Base-by-base conservation (phyloP, 176 grass and related monocot species). In the Alloteropsis semialata region DNA sequence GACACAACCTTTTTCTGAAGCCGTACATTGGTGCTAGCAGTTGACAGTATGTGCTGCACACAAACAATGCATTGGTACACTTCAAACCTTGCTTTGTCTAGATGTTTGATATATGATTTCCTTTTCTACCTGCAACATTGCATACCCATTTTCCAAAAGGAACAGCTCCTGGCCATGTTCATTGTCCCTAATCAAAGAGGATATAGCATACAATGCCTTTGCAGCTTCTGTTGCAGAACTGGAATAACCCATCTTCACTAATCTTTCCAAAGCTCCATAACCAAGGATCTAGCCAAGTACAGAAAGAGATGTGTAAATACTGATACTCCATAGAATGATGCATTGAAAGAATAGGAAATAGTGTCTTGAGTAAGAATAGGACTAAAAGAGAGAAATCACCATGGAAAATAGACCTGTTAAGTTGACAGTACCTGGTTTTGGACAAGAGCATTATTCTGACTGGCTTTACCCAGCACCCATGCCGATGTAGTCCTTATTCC, bases 161-260 rank as follows among this genome's bases (percentile, higher is more conserved):
- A 93, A 93, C 73, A 93, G 38, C 34, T 84, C 76, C 80, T 90
- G 91, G 48, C 87, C 91, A 84, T 69, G 67, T 37, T 87, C 84
- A 69, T 93, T 93, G 45, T 87, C 83, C 71, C 84, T 83, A 53
- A 93, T 87, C 66, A 93, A 84, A 72, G 91, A 62, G 78, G 91
- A 93, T 78, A 90, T 84, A 24, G 87, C 76, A 77, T 93, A 93
- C 45, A 89, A 68, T 73, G 91, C 84, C 57, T 89, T 93, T 65
- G 84, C 56, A 21, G 87, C 88, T 91, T 94, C 94, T 80, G 88
- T 83, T 53, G 65, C 49, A 46, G 84, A 92, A 84, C 53, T 94
- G 16, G 94, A 94, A 81, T 90, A 75, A 18, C 93, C 92, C 94
- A 97, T 94, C 75, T 94, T 94, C 82, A 92, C 87, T 83, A 97